Evolutionary conservation across 495 filamentous ascomycete species (phyloP), one percentile per base, ranked within the genome.

Genomic region (Penicillium tannophilum): DNA sequence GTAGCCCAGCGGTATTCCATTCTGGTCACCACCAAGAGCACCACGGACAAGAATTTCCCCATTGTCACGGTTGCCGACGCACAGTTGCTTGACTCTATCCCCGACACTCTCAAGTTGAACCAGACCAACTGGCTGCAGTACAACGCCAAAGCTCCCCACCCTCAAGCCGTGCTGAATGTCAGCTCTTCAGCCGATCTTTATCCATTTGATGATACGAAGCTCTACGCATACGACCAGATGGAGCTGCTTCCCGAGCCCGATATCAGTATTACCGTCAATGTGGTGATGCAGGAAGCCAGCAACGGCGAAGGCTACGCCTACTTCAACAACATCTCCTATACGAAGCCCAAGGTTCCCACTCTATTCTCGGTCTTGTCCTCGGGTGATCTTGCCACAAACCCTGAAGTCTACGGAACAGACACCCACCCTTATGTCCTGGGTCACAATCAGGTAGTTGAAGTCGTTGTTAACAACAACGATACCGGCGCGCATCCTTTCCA

Each of bases 61-160:
- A 85, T 92, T 66, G 88, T 63, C 41, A 74, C 65, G 4, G 61
- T 73, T 0, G 71, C 63, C 12, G 75, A 77, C 42, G 70, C 73
- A 1, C 43, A 17, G 5, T 56, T 79, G 10, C 46, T 76, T 24
- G 72, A 75, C 36, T 63, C 35, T 1, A 72, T 76, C 16, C 57
- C 64, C 3, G 55, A 67, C 3, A 55, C 61, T 12, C 57, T 76
- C 4, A 59, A 92, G 59, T 84, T 85, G 31, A 95, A 95, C 60
- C 79, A 85, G 0, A 93, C 91, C 1, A 88, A 88, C 16, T 93
- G 88, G 88, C 82, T 95, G 0, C 78, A 88, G 9, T 93, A 95
- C 63, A 82, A 93, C 67, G 61, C 79, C 0, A 53, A 59, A 2
- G 82, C 83, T 4, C 68, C 76, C 0, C 76, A 89, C 8, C 86